Evolutionary conservation across 164 flowering plant genomes (phyloP), one percentile per base, ranked within the genome.

Genomic region (Sedum album): DNA sequence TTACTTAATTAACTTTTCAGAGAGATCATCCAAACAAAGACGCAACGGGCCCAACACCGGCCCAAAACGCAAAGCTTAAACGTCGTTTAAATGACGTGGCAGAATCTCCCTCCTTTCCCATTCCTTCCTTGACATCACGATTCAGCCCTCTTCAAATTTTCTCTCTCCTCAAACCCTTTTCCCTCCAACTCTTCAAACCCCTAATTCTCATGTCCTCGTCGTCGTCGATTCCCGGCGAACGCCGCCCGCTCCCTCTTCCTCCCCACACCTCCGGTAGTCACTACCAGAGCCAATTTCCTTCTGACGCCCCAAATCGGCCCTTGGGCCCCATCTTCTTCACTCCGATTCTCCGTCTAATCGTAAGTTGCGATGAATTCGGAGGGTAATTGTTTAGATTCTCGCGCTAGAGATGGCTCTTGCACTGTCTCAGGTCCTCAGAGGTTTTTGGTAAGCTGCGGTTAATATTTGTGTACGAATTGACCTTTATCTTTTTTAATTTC

Each of bases 121-220:
- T 0, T 44, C 48, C 17, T 39, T 10, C 42, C 13, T 39, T 39
- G 13, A 39, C 13, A 10, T 14, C 42, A 8, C 42, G 8, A 8
- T 39, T 39, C n/a, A n/a, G n/a, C 62, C 62, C 62, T 26, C 33
- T 57, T 28, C 62, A 57, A 57, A 26, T 11, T 26, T 57, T 57
- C 62, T 57, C 62, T 57, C 62, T 57, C 62, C 33, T 57, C 62
- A 57, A 57, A 57, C 62, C 62, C 62, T 57, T 57, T 57, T 57
- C 62, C 62, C 62, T 57, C 62, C 62, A 57, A 57, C 62, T 57
- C 62, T 57, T 57, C 62, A 57, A 57, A 57, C 62, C 62, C 62
- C 33, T 57, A 57, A 57, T 57, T 28, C 62, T 5, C 62, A 57
- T 57, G 62, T 57, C 62, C 33, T 44, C 48, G 2, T 25, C 62